Evolutionary conservation across 257 asterid genomes (phyloP).

Genomic region (Paraleonurus japonicus): DNA sequence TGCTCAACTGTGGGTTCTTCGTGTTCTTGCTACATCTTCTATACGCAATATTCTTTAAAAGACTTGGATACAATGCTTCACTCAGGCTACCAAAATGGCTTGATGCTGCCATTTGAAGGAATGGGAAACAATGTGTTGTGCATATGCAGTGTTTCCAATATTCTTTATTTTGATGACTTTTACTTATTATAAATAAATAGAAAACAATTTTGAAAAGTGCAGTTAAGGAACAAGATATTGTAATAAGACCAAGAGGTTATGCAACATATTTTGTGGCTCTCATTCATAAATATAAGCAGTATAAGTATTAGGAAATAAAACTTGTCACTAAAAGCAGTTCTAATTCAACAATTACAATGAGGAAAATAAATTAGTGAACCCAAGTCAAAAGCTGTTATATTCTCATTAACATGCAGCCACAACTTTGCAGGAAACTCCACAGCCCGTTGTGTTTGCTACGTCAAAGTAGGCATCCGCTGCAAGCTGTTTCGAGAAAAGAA

Average conservation of each 20-base stretch:
- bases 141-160: not conserved
- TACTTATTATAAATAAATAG: not conserved
- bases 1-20: conserved; percentile 67
- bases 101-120: conserved; percentile 48
- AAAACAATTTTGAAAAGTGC: not conserved
- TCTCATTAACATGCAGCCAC: not conserved
- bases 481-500: not conserved
- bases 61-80: conserved; percentile 73
- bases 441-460: not conserved
- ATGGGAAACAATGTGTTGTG: conserved; percentile 2
- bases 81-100: conserved; percentile 86
- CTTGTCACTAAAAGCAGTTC: too few relatives aligned
- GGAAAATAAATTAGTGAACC: not conserved
- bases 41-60: conserved; percentile 77
- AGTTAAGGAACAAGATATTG: not conserved
- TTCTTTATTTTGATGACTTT: not conserved
- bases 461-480: conserved; percentile 1
- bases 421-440: conserved; percentile 10
- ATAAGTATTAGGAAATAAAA: not conserved
- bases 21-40: conserved; percentile 82
- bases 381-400: not conserved
- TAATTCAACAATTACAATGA: not conserved
- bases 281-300: too few relatives aligned
- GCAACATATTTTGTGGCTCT: too few relatives aligned
- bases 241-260: not conserved